Conservation (phyloP, 2,329 filamentous ascomycete species). For the Pseudopithomyces chartarum region DNA sequence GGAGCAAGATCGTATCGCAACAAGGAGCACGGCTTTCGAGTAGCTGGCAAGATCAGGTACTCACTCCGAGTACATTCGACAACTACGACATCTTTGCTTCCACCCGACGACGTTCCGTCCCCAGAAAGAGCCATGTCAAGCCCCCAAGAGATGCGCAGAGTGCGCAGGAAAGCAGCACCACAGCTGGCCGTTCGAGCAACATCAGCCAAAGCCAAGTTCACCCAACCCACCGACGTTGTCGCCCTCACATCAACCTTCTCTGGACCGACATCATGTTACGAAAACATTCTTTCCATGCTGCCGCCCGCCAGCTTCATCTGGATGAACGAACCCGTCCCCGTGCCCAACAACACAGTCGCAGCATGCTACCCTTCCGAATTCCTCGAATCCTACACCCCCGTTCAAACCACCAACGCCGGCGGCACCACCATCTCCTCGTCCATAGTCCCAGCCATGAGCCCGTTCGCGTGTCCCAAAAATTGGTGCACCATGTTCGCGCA, state of each 20-base stretch:
- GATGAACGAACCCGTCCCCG: slow-evolving; percentile 33
- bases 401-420: slow-evolving; percentile 14
- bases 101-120: neutral
- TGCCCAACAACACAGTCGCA: slow-evolving; percentile 19
- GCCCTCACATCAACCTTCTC: slow-evolving; percentile 32
- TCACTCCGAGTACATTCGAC: neutral
- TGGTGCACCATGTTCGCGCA: slow-evolving; percentile 25
- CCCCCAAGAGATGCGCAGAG: neutral
- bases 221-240: slow-evolving; percentile 18
- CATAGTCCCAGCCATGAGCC: slow-evolving; percentile 31
- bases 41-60: neutral
- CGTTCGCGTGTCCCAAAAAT: slow-evolving; percentile 30
- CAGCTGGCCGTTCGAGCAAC: neutral
- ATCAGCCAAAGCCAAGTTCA: slow-evolving; percentile 1
- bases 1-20: neutral
- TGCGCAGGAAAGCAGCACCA: neutral
- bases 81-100: neutral
- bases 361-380: slow-evolving; percentile 33
- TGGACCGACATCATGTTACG: slow-evolving; percentile 27
- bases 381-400: slow-evolving; percentile 24
- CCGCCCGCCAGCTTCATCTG: slow-evolving; percentile 32
- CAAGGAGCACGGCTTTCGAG: neutral
- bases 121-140: neutral
- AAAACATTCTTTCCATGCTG: slow-evolving; percentile 27
- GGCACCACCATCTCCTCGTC: slow-evolving; percentile 8